phyloP scores from a whole-genome alignment of 495 filamentous ascomycete species.

The Sabuloglossum arenarium region DNA sequence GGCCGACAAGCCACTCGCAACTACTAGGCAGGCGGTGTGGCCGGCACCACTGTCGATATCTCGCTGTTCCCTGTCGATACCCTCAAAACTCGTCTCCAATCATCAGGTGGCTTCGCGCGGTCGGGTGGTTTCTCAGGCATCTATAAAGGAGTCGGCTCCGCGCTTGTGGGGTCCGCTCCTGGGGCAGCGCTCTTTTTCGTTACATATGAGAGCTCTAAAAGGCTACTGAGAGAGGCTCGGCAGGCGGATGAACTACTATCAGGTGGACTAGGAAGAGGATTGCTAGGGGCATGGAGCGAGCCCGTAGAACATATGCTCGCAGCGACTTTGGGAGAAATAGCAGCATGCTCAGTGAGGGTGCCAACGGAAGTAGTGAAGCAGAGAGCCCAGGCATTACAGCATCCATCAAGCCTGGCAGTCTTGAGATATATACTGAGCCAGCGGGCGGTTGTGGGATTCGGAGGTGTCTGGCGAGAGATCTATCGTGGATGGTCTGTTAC shows the following conservation, averaged over 20 bases:
- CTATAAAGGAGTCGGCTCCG: constrained; percentile 47
- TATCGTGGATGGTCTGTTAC: constrained; percentile 85
- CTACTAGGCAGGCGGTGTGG: constrained; percentile 55
- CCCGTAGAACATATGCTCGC: constrained; percentile 56
- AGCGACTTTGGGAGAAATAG: constrained; percentile 75
- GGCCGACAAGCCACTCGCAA: constrained; percentile 19
- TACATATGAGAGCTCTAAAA: constrained; percentile 48
- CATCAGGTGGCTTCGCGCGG: constrained; percentile 53
- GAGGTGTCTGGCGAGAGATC: constrained; percentile 54
- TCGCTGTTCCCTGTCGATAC: constrained; percentile 85
- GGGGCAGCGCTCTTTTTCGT: constrained; percentile 98
- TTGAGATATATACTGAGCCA: constrained; percentile 47
- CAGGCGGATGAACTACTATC: constrained; percentile 12
- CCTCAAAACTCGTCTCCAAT: constrained; percentile 84
- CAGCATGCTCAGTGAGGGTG: constrained; percentile 79
- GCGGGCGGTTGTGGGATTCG: constrained; percentile 19
- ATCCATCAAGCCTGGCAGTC: constrained; percentile 35
- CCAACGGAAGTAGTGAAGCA: constrained; percentile 97
- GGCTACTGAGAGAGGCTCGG: constrained; percentile 1
- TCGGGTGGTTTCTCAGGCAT: constrained; percentile 56
- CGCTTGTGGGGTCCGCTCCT: constrained; percentile 77
- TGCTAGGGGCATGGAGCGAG: constrained; percentile 12
- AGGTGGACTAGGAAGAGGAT: constrained; percentile 1
- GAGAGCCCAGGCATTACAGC: constrained; percentile 69
- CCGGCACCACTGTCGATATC: constrained; percentile 76